Conservation (phyloP, 108 stramenopile species). For the Conticribra guillardii region DNA sequence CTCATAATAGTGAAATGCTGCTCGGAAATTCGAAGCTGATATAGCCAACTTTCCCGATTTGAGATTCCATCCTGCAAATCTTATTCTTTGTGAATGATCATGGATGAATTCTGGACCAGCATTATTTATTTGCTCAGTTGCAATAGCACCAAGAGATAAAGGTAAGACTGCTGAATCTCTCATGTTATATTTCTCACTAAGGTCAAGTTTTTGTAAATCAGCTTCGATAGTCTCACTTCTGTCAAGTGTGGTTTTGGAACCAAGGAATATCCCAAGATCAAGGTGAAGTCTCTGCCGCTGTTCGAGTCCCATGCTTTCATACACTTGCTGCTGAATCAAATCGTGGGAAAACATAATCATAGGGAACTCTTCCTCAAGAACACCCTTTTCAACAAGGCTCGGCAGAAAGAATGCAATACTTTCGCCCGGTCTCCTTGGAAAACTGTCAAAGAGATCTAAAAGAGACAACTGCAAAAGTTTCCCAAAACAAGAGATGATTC, state of each 20-base stretch:
- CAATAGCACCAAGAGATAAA: slow-evolving; percentile 4
- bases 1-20: slow-evolving; percentile 14
- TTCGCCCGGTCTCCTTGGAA: neutral
- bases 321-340: slow-evolving; percentile 23
- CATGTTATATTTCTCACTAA: neutral
- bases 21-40: slow-evolving; percentile 3
- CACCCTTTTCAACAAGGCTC: slow-evolving; percentile 10
- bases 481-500: slow-evolving; percentile 28
- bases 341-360: slow-evolving; percentile 27
- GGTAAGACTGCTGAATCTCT: neutral
- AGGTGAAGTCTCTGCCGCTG: slow-evolving; percentile 6
- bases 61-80: slow-evolving; percentile 15
- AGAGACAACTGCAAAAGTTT: slow-evolving; percentile 1
- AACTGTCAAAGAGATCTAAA: neutral
- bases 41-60: neutral
- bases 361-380: slow-evolving; percentile 1
- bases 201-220: neutral
- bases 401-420: neutral
- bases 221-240: neutral
- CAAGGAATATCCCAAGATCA: slow-evolving; percentile 2
- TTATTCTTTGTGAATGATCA: slow-evolving; percentile 1
- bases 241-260: slow-evolving; percentile 1
- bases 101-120: neutral
- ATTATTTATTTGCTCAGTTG: slow-evolving; percentile 11
- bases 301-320: slow-evolving; percentile 2